Evolutionary conservation across 75 land plant genomes (phyloP).

Genomic region (Isoetes taiwanensis): DNA sequence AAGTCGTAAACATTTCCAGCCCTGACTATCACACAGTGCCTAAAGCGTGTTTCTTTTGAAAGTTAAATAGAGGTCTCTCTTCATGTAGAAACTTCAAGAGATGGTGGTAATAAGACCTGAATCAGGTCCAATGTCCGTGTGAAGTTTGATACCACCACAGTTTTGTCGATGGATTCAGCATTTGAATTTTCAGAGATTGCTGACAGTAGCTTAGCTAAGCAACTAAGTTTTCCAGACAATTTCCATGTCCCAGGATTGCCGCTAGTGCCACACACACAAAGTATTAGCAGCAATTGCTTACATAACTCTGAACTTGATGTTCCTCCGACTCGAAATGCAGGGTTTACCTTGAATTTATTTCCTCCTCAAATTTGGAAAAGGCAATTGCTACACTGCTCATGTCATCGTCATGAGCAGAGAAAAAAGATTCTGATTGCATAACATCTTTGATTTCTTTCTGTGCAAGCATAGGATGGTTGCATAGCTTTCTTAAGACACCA

Average conservation of each 20-base stretch:
- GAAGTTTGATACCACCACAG: slow-evolving; percentile 39
- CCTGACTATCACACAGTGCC: slow-evolving; percentile 21
- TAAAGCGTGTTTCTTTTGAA: background rate
- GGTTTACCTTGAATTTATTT: too few species aligned
- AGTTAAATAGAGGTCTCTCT: background rate
- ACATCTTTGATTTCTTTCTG: slow-evolving; percentile 11
- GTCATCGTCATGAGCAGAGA: too few species aligned
- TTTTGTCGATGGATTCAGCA: slow-evolving; percentile 13
- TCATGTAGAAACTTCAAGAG: background rate
- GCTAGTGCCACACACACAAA: slow-evolving; percentile 7
- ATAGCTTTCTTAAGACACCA: slow-evolving; percentile 26
- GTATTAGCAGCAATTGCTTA: too few species aligned
- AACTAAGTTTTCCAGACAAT: slow-evolving; percentile 30
- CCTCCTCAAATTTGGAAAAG: too few species aligned
- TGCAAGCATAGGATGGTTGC: slow-evolving; percentile 30
- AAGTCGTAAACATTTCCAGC: slow-evolving; percentile 36
- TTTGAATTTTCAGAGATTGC: background rate
- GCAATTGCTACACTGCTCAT: too few species aligned
- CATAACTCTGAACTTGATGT: too few species aligned
- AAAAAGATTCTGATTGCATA: too few species aligned
- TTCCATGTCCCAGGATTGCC: slow-evolving; percentile 1
- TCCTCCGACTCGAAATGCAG: too few species aligned
- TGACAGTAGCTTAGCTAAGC: slow-evolving; percentile 19
- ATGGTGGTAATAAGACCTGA: slow-evolving; percentile 16
- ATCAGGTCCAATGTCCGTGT: slow-evolving; percentile 34